phyloP scores from a whole-genome alignment of 164 flowering plant species.

The Echeveria elegans region DNA sequence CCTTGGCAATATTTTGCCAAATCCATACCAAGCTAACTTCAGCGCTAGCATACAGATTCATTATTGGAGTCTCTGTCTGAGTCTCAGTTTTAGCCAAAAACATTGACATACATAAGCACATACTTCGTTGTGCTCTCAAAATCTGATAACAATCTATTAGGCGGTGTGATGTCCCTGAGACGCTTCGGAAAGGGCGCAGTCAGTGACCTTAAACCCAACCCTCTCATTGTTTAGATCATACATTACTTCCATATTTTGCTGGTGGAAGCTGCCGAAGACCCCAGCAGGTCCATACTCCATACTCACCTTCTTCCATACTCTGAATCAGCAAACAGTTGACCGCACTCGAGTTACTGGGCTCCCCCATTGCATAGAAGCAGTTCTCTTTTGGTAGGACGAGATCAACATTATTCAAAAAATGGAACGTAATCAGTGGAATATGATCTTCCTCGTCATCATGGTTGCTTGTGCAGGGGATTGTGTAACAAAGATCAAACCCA shows the following conservation, averaged over 20 bases:
- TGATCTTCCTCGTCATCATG: slow-evolving; percentile 11
- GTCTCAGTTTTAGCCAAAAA: no score
- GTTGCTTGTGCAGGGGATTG: slow-evolving; percentile 33
- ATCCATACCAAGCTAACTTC: no score
- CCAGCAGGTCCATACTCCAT: slow-evolving; percentile 73
- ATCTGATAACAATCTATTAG: background rate
- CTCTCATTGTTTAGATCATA: slow-evolving; percentile 62
- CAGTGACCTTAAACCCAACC: slow-evolving; percentile 56
- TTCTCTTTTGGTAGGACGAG: slow-evolving; percentile 43
- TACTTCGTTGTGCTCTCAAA: no score
- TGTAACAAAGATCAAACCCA: slow-evolving; percentile 61
- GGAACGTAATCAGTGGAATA: slow-evolving; percentile 48
- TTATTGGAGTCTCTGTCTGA: no score
- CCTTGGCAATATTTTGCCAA: no score
- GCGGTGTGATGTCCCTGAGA: slow-evolving; percentile 27
- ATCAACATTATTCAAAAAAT: slow-evolving; percentile 51
- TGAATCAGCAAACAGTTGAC: slow-evolving; percentile 56
- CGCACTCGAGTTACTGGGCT: slow-evolving; percentile 35
- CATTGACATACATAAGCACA: no score
- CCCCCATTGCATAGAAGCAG: slow-evolving; percentile 48
- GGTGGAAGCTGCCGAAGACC: slow-evolving; percentile 67
- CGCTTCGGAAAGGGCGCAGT: slow-evolving; percentile 47
- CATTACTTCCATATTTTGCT: slow-evolving; percentile 59
- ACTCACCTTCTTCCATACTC: slow-evolving; percentile 44
- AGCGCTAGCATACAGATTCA: no score